phyloP scores from a whole-genome alignment of 257 asterid species.

The Lantana camara region DNA sequence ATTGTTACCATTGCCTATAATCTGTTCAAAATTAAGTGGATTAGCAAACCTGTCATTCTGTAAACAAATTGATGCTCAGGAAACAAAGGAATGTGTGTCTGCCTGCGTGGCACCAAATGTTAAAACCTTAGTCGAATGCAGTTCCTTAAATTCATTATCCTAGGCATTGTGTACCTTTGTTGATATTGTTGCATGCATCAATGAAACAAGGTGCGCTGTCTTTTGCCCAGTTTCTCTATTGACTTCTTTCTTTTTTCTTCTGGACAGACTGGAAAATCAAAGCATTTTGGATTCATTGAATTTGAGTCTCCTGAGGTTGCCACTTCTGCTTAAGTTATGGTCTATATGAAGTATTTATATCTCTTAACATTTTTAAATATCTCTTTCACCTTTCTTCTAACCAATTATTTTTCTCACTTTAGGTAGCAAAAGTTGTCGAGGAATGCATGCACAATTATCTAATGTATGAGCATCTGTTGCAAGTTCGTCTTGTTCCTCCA shows the following conservation, averaged over 20 bases:
- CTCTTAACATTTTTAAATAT: neutral
- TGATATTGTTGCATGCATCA: neutral
- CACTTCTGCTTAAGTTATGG: conserved; percentile 12
- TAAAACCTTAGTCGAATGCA: no score
- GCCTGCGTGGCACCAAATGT: no score
- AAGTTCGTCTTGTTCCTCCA: conserved; percentile 73
- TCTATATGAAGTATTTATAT: neutral
- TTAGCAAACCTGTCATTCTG: no score
- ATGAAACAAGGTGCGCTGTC: neutral
- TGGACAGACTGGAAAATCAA: conserved; percentile 88
- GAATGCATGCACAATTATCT: conserved; percentile 93
- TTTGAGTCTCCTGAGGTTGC: conserved; percentile 90
- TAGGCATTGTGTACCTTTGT: no score
- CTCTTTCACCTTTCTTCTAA: neutral
- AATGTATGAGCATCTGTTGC: conserved; percentile 80
- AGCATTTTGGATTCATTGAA: conserved; percentile 92
- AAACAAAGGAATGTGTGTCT: no score
- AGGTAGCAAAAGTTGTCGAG: conserved; percentile 91
- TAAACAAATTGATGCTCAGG: no score
- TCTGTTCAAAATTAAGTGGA: neutral
- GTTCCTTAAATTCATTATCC: no score
- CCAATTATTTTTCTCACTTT: neutral
- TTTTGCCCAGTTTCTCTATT: conserved; percentile 14
- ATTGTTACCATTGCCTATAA: neutral
- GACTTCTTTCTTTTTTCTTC: conserved; percentile 20